phyloP scores from a whole-genome alignment of 208 protist genomes.

The Trypanosoma vivax region DNA sequence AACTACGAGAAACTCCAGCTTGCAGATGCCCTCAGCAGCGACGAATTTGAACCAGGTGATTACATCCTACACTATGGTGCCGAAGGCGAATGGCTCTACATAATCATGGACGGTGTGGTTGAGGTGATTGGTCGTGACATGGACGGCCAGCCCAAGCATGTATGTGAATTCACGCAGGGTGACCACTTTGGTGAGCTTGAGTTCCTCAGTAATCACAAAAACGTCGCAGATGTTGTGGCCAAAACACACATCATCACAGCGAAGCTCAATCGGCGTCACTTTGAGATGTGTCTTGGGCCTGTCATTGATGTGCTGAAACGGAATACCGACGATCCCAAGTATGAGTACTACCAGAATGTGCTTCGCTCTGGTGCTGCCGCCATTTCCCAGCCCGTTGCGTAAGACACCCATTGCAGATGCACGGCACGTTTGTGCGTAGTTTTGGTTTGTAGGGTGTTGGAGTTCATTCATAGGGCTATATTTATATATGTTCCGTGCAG shows the following conservation, averaged over 20 bases:
- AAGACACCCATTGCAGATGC: no score
- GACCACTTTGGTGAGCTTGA: constrained; percentile 88
- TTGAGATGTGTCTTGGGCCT: constrained; percentile 90
- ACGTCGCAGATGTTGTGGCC: constrained; percentile 76
- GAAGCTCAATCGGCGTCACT: constrained; percentile 87
- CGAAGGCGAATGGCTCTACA: constrained; percentile 88
- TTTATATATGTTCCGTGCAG: no score
- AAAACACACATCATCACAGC: constrained; percentile 74
- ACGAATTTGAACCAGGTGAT: constrained; percentile 69
- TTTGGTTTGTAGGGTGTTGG: no score
- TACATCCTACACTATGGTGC: constrained; percentile 86
- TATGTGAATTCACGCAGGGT: constrained; percentile 79
- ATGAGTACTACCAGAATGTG: constrained; percentile 89
- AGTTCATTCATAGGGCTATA: no score
- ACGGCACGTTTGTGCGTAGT: no score
- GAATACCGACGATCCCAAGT: constrained; percentile 63
- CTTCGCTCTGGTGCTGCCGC: constrained; percentile 28
- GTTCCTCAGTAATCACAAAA: constrained; percentile 87
- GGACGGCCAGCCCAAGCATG: constrained; percentile 49
- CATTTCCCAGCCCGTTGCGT: no score
- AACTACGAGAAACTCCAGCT: constrained; percentile 83
- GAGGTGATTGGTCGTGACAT: constrained; percentile 83
- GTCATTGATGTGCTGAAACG: constrained; percentile 87
- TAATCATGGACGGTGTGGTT: constrained; percentile 80
- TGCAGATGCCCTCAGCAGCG: constrained; percentile 77